Evolutionary conservation across 176 grass and related monocot genomes (phyloP).

Genomic region (Aegilops sharonensis): DNA sequence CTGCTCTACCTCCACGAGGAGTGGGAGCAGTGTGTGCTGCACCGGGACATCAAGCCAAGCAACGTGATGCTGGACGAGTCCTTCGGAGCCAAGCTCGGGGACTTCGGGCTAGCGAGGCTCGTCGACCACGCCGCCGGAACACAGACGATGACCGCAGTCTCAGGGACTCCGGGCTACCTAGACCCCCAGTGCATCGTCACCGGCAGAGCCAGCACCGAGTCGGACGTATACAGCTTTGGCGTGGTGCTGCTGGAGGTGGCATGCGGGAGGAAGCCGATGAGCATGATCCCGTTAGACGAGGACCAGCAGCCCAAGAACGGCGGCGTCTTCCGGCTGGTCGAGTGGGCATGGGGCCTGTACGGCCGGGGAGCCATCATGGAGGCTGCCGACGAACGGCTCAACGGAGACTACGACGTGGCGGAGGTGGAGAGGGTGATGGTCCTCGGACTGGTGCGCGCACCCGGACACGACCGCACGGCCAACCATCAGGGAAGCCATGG

Average conservation of each 20-base stretch:
- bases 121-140: background rate
- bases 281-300: too few species aligned
- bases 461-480: too few species aligned
- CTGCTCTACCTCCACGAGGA: background rate
- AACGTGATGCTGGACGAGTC: background rate
- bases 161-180: background rate
- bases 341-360: too few species aligned
- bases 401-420: rapidly evolving
- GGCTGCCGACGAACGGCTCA: too few species aligned
- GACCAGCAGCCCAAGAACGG: too few species aligned
- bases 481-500: too few species aligned
- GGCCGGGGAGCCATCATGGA: too few species aligned
- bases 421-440: too few species aligned
- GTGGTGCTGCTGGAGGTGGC: conserved; percentile 63
- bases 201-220: background rate
- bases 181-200: background rate
- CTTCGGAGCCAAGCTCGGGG: background rate
- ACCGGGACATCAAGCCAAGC: background rate
- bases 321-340: too few species aligned
- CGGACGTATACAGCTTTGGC: conserved; percentile 88
- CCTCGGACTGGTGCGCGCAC: too few species aligned
- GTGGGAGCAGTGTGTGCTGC: background rate
- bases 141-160: background rate
- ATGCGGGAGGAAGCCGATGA: too few species aligned
- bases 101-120: background rate